Conservation (phyloP, 345 rosid species). For the Ceriops tagal region DNA sequence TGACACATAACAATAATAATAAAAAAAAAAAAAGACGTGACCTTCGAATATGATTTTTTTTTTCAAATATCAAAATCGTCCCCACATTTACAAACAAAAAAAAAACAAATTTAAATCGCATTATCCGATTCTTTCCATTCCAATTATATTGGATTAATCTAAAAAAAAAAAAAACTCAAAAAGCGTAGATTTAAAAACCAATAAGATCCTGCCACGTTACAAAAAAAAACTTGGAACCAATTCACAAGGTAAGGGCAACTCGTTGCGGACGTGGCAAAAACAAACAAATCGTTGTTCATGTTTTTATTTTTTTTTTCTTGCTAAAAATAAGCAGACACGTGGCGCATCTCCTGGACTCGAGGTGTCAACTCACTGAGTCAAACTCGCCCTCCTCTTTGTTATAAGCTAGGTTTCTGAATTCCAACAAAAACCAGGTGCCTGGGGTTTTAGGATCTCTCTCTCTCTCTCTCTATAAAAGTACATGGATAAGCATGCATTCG, state of each 20-base stretch:
- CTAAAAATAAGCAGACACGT: background rate
- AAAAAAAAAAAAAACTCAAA: background rate
- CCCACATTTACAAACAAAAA: too few relatives aligned
- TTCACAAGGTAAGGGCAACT: background rate
- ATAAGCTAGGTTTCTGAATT: slow-evolving; percentile 3
- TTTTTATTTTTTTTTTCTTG: background rate
- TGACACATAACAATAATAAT: too few relatives aligned
- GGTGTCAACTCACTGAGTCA: background rate
- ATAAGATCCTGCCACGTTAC: background rate
- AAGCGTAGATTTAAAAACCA: background rate
- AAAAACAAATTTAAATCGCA: too few relatives aligned
- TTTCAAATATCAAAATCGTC: too few relatives aligned
- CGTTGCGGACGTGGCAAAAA: background rate
- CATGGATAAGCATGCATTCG: background rate
- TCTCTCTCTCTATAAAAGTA: background rate
- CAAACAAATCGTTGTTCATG: background rate
- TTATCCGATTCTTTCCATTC: too few relatives aligned
- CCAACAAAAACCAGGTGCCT: slow-evolving; percentile 5
- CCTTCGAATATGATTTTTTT: too few relatives aligned
- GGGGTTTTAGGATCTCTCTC: background rate
- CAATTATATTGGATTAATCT: background rate
- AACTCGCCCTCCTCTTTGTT: slow-evolving; percentile 1
- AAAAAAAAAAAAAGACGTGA: too few relatives aligned
- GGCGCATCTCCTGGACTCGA: background rate
- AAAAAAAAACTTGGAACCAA: background rate